phyloP scores from a whole-genome alignment of 257 asterid genomes.

The Cinchona pubescens region DNA sequence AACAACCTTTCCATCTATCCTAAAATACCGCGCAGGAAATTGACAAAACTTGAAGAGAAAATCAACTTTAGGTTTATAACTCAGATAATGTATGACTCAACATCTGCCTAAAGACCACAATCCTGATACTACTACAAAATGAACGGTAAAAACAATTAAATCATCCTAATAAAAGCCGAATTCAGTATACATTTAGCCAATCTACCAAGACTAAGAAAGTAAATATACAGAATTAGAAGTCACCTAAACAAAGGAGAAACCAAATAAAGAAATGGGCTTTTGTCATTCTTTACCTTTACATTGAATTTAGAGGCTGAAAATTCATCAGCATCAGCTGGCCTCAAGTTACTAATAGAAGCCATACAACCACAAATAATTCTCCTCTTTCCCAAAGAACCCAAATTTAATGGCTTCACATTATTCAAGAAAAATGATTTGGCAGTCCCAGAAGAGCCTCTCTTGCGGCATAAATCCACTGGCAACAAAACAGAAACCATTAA shows the following conservation, averaged over 20 bases:
- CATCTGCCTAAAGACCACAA: slow-evolving; percentile 3
- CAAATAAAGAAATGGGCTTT: not conserved
- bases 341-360: slow-evolving; percentile 51
- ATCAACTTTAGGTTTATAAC: not conserved
- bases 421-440: slow-evolving; percentile 26
- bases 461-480: slow-evolving; percentile 29
- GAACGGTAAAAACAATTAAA: not conserved
- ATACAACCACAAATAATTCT: slow-evolving; percentile 55
- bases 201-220: too few species aligned
- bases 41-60: not conserved
- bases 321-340: slow-evolving; percentile 35
- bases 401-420: slow-evolving; percentile 24
- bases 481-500: slow-evolving; percentile 30
- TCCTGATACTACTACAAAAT: not conserved
- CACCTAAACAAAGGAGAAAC: not conserved
- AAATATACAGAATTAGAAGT: too few species aligned
- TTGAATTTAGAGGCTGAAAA: slow-evolving; percentile 31
- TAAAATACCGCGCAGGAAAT: too few species aligned
- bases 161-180: not conserved
- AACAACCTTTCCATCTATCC: too few species aligned
- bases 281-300: slow-evolving; percentile 26
- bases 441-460: slow-evolving; percentile 20
- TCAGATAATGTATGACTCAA: not conserved
- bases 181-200: not conserved
- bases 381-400: slow-evolving; percentile 25